Conservation (phyloP, 306 rosid genomes). For the Castanospermum australe region DNA sequence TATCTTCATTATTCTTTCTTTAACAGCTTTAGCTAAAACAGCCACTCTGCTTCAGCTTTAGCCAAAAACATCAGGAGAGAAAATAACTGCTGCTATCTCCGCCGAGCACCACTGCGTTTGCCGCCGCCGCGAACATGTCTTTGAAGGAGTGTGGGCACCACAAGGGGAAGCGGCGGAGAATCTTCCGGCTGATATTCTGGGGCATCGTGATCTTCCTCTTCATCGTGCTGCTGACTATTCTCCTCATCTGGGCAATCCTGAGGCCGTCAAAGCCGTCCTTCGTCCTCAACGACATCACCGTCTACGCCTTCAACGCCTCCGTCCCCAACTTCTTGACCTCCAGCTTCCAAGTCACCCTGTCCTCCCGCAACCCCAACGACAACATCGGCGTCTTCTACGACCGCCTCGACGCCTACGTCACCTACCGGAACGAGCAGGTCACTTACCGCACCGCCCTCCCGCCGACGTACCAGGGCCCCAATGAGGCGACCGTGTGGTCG, state of each 20-base stretch:
- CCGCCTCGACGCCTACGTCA: constrained; percentile 62
- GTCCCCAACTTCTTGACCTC: constrained; percentile 68
- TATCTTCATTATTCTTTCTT: not conserved
- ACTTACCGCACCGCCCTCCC: constrained; percentile 70
- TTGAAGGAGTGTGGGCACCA: constrained; percentile 64
- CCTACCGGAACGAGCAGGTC: constrained; percentile 70
- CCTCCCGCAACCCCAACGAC: constrained; percentile 80
- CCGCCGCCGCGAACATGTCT: constrained; percentile 38
- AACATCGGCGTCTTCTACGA: constrained; percentile 88
- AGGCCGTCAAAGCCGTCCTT: constrained; percentile 77
- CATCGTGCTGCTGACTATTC: constrained; percentile 55
- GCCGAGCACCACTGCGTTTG: not conserved
- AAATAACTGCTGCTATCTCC: not conserved
- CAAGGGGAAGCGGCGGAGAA: not conserved
- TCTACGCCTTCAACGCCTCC: constrained; percentile 80
- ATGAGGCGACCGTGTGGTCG: constrained; percentile 79
- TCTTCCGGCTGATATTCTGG: constrained; percentile 27
- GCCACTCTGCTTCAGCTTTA: not conserved
- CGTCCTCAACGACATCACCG: constrained; percentile 83
- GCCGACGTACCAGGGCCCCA: constrained; percentile 82
- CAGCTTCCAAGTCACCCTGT: constrained; percentile 67
- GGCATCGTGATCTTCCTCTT: constrained; percentile 49
- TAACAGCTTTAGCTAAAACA: not conserved
- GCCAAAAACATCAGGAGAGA: not conserved
- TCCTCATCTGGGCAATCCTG: constrained; percentile 73